These are phyloP conservation scores for Beauveria bassiana DNA, from an alignment of 2,329 filamentous ascomycete genomes.

Conservation along the genomic window DNA sequence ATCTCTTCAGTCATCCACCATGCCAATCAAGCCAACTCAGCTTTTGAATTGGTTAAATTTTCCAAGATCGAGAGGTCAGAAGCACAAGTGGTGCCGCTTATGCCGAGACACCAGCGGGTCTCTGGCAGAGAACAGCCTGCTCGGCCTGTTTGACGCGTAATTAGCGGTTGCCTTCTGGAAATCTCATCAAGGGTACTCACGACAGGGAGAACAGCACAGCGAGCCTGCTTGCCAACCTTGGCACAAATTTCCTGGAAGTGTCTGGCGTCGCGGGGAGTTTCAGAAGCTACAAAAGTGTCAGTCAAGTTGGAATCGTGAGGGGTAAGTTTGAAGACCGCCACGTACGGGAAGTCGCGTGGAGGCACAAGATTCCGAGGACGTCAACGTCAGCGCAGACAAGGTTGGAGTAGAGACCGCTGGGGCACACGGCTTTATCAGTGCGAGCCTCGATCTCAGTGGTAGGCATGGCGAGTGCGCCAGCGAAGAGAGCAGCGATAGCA, in stretches of 20 bases:
- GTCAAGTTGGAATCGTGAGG: not conserved
- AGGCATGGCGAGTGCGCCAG: constrained; percentile 14
- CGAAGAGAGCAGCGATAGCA: constrained; percentile 13
- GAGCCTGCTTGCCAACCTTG: constrained; percentile 7
- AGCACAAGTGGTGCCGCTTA: no score
- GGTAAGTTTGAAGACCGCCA: not conserved
- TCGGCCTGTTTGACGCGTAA: not conserved
- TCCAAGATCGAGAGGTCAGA: not conserved
- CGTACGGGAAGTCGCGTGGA: not conserved
- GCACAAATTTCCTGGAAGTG: not conserved
- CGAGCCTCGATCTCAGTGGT: constrained; percentile 6
- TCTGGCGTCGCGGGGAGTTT: not conserved
- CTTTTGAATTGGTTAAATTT: not conserved
- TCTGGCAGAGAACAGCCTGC: constrained; percentile 3
- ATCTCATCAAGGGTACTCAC: not conserved
- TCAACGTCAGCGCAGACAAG: constrained; percentile 14
- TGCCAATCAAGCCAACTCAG: not conserved
- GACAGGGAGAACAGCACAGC: not conserved
- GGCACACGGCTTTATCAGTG: no score
- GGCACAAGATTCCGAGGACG: constrained; percentile 10
- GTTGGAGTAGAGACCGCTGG: constrained; percentile 12
- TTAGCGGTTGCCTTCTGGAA: not conserved
- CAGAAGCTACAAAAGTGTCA: not conserved
- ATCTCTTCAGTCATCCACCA: not conserved
- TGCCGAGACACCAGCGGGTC: not conserved